Conservation (phyloP, 441 rosid genomes). For the Erodium moschatum region DNA sequence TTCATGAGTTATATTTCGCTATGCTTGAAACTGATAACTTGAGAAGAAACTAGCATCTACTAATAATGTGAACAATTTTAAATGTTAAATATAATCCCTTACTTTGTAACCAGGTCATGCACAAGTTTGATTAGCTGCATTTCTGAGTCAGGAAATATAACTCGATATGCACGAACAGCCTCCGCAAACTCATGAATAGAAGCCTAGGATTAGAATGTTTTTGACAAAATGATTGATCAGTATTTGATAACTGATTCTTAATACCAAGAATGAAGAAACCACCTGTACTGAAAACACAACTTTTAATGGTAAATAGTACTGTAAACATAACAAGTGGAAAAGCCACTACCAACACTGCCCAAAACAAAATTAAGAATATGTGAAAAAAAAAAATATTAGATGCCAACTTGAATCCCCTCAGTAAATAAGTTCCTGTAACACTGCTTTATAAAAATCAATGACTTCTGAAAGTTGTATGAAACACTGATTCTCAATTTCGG, state of each 20-base stretch:
- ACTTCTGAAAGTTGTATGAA: background rate
- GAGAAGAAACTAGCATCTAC: constrained; percentile 5
- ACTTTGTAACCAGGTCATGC: constrained; percentile 61
- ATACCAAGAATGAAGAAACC: background rate
- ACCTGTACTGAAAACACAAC: background rate
- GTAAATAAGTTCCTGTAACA: background rate
- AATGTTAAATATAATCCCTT: constrained; percentile 7
- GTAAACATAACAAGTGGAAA: background rate
- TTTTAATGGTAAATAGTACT: background rate
- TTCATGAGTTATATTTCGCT: constrained; percentile 12
- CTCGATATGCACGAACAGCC: constrained; percentile 81
- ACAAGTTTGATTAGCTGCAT: constrained; percentile 68
- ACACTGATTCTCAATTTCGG: background rate
- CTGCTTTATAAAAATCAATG: background rate
- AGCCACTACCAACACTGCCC: background rate
- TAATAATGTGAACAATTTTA: constrained; percentile 8
- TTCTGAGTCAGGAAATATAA: constrained; percentile 88
- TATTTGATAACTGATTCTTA: background rate
- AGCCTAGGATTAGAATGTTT: constrained; percentile 37
- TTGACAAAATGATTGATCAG: constrained; percentile 17
- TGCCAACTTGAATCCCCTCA: background rate
- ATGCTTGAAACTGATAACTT: background rate
- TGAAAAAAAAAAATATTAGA: background rate
- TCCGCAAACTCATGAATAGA: constrained; percentile 75
- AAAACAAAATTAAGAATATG: background rate